These are phyloP conservation scores for Bisporella sp. DNA, from an alignment of 2,329 filamentous ascomycete genomes.

Conservation along the genomic window DNA sequence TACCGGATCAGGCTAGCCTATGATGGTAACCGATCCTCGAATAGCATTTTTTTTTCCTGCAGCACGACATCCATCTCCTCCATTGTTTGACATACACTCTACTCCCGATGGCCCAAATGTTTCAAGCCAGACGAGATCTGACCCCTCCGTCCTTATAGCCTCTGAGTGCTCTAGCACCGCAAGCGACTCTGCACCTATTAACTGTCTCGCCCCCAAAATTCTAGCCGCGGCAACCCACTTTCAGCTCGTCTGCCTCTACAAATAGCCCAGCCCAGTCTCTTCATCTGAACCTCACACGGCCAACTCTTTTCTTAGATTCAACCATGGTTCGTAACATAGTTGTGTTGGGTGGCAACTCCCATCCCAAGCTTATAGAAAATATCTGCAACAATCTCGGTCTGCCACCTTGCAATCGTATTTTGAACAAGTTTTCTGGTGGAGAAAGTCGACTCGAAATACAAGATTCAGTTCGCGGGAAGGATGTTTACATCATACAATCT, in stretches of 20 bases:
- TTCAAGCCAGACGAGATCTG: constrained; percentile 5
- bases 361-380: constrained; percentile 77
- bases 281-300: too few relatives aligned
- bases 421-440: constrained; percentile 89
- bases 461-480: constrained; percentile 94
- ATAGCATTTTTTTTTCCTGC: neutral
- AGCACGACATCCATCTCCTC: neutral
- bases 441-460: constrained; percentile 94
- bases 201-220: constrained; percentile 3
- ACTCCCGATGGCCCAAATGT: constrained; percentile 16
- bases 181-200: neutral
- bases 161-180: neutral
- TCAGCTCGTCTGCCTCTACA: constrained; percentile 15
- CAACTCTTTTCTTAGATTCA: constrained; percentile 1
- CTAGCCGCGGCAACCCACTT: constrained; percentile 15
- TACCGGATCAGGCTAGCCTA: too few relatives aligned
- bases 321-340: constrained; percentile 92
- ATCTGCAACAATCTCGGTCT: constrained; percentile 88
- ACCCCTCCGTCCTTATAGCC: constrained; percentile 10
- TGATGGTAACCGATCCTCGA: neutral
- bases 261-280: too few relatives aligned
- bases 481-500: constrained; percentile 97
- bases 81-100: neutral
- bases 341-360: constrained; percentile 86
- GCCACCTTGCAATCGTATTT: constrained; percentile 73